Conservation (phyloP, 495 filamentous ascomycete genomes). For the Penicillium atrosanguineum region DNA sequence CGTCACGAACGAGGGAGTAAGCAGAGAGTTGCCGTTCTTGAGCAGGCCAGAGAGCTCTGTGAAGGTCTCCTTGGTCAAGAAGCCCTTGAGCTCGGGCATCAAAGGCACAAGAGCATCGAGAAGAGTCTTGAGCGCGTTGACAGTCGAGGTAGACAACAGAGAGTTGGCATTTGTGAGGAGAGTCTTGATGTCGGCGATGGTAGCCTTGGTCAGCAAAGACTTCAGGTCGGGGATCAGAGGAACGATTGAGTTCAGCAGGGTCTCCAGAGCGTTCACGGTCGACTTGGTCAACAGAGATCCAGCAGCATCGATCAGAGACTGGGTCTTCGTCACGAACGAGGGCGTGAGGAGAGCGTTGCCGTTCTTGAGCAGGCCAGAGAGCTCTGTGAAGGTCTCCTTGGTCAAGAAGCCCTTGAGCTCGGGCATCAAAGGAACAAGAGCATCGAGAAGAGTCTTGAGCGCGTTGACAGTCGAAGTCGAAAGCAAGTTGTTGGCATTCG, state of each 20-base stretch:
- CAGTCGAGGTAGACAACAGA: conserved; percentile 32
- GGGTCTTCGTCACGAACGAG: conserved; percentile 32
- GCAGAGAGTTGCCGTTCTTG: conserved; percentile 35
- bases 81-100: conserved; percentile 33
- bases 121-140: conserved; percentile 30
- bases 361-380: conserved; percentile 29
- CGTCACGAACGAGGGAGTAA: conserved; percentile 36
- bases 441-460: conserved; percentile 34
- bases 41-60: conserved; percentile 29
- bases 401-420: conserved; percentile 41
- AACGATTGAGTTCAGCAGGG: conserved; percentile 8
- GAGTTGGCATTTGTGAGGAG: conserved; percentile 39
- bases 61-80: conserved; percentile 39
- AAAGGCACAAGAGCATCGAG: conserved; percentile 36
- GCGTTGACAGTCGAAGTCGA: conserved; percentile 31
- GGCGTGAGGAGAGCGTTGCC: conserved; percentile 37
- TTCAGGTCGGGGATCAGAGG: conserved; percentile 25
- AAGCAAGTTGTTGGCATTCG: conserved; percentile 37
- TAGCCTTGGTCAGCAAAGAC: conserved; percentile 28
- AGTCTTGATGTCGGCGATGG: conserved; percentile 32
- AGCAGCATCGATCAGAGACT: conserved; percentile 15
- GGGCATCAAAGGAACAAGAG: conserved; percentile 34
- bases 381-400: conserved; percentile 32
- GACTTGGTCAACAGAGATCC: conserved; percentile 11
- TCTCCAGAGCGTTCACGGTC: conserved; percentile 11